Base-by-base conservation (phyloP, 768 basidiomycete genomes). In the Ramaria rubella region DNA sequence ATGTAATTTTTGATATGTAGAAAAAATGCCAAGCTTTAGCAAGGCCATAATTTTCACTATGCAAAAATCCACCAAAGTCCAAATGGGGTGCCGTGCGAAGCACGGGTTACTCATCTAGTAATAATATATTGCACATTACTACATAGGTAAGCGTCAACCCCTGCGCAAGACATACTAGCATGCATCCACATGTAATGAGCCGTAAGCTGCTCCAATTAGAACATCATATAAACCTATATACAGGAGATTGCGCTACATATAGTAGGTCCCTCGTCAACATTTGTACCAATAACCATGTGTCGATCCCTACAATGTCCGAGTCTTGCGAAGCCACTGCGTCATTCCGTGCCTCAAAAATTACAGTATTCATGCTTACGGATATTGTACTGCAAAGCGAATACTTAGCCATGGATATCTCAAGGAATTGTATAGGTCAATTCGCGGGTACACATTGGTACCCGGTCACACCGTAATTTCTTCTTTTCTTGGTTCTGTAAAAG, bases 111-210 rank as follows among this genome's bases (percentile, higher is more conserved):
- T n/a, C n/a, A n/a, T n/a, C n/a, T n/a, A n/a, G n/a, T n/a, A n/a
- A n/a, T n/a, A 34, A 73, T 73, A 17, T 57, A 81, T 67, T 72
- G 74, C 61, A 77, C 79, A 54, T 72, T 81, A 45, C 69, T 84
- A 83, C 62, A 75, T 80, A 3, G 68, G 62, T 26, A 68, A 79
- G 30, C 77, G 79, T 67, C 82, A n/a, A 30, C 70, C 73, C 14
- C 84, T 79, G 5, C 81, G 81, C 66, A 68, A 17, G 51, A 49
- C 55, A 38, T 49, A 24, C 29, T 26, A 30, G 69, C 72, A 26
- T 81, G 83, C 54, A 81, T 82, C 2, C 70, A 73, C n/a, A 81
- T 86, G 78, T 82, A 85, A 67, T 70, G 73, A 42, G 74, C 79
- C 17, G 83, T 83, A 62, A 49, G 49, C 15, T 19, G 17, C 12